Evolutionary conservation across 2,329 filamentous ascomycete species (phyloP), one percentile per base, ranked within the genome.

Genomic region (Blastomyces gilchristii): DNA sequence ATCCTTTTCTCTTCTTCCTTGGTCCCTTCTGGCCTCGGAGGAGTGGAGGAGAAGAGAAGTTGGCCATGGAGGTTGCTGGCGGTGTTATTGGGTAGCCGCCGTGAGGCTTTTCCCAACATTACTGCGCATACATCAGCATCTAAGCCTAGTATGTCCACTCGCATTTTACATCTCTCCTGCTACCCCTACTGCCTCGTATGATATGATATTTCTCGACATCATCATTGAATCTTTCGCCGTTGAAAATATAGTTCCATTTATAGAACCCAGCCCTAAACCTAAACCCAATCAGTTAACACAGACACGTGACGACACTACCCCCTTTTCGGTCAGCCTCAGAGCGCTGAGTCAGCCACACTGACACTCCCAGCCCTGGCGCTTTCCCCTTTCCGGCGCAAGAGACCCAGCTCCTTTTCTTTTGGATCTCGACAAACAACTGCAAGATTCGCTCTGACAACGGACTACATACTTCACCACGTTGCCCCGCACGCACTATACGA

Each of bases 1-100:
- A 53, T 61, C 60, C 45, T 58, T 53, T 60, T 59, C 47, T 56
- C 53, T 45, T 50, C 58, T 18, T 28, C 34, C 11, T 37, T 11
- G 6, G 49, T 12, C 61, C 31, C 58, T 14, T 58, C 56, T 25
- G 22, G 37, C 22, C 22, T 25, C 3, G 22, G 8, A 25, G 56
- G 8, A 22, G 37, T 45, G 56, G 56, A 58, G 37, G 37, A 12
- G 18, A 25, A 18, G n/a, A 14, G 53, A 39, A 28, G 22, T 28
- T 28, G 25, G 49, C 54, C 22, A 57, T 57, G 56, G 56, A n/a
- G 56, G 34, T 25, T 25, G 4, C 18, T 57, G 54, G 54, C 16
- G 1, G 12, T 12, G 3, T 12, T 37, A 7, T 57, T 37, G 54
- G 34, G 54, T 16, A 41, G 54, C 16, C 34, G 18, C 8, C 22